Evolutionary conservation across 1,284 basidiomycete genomes (phyloP), one percentile per base, ranked within the genome.

Genomic region (Coniferiporia sulphurascens): DNA sequence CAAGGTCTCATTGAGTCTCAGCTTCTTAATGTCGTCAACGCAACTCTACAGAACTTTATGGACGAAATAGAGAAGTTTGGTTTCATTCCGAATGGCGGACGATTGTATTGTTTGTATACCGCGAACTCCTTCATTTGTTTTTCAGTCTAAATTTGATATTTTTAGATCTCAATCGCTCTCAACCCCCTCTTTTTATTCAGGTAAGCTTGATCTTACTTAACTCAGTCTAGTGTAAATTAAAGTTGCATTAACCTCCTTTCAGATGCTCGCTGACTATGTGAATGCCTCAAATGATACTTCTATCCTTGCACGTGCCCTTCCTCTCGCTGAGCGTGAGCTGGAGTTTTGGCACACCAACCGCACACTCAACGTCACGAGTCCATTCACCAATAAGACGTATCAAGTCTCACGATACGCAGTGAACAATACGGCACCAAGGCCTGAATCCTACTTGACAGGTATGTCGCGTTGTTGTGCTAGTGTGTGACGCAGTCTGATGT

Each of bases 11-110:
- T 97, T 48, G 77, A 88, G 67, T 93, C 89, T 1, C 82, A 89
- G 69, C 78, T 96, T 19, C 86, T 84, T 66, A 77, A 78, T 61
- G 80, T 91, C 53, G 90, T 83, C 57, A 91, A 90, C 65, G 84
- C 78, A 12, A 89, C 93, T 0, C 75, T 95, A 34, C 83, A 90
- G 65, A 95, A 96, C 75, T 95, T 97, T 68, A 94, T 96, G 92
- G 93, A 97, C 68, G 85, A 95, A 69, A 76, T 97, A 54, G 83
- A 89, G 41, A 72, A 72, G 44, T 80, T 85, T 63, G 94, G 94
- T 0, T 98, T 96, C 74, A 87, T 98, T 64, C 94, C 94, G 1
- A 98, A 97, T 68, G 95, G 95, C 12, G 93, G 93, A 13, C 80
- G 91, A 3, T 86, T 86, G 52, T 91, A 92, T 65, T 91, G 87